These are phyloP conservation scores for Lactarius tabidus DNA, from an alignment of 768 basidiomycete genomes.

Conservation along the genomic window DNA sequence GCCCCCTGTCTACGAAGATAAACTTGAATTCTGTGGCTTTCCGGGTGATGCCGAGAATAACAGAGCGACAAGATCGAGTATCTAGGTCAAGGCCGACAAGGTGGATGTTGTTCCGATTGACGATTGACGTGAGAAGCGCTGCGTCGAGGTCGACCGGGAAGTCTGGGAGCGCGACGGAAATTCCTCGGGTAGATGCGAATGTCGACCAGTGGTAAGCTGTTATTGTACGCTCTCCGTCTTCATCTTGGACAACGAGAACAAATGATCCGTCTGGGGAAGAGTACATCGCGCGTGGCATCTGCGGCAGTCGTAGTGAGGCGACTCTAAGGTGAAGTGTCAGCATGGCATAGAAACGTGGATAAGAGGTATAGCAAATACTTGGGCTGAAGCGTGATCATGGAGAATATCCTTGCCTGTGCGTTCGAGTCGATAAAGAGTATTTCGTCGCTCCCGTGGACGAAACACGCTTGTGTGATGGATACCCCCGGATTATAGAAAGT, in stretches of 20 bases:
- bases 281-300: slow-evolving; percentile 36
- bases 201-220: slow-evolving; percentile 53
- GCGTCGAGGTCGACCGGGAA: slow-evolving; percentile 25
- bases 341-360: neutral
- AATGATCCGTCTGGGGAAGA: slow-evolving; percentile 56
- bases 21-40: slow-evolving; percentile 56
- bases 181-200: slow-evolving; percentile 50
- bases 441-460: slow-evolving; percentile 51
- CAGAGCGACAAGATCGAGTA: slow-evolving; percentile 38
- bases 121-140: slow-evolving; percentile 43
- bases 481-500: slow-evolving; percentile 39
- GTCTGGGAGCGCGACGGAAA: slow-evolving; percentile 34
- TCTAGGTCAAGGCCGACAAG: slow-evolving; percentile 39
- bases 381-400: slow-evolving; percentile 50
- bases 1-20: slow-evolving; percentile 44
- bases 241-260: slow-evolving; percentile 37
- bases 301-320: slow-evolving; percentile 40
- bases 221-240: slow-evolving; percentile 19
- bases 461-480: slow-evolving; percentile 38
- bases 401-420: slow-evolving; percentile 46
- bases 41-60: slow-evolving; percentile 49
- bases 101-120: slow-evolving; percentile 41
- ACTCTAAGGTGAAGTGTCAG: slow-evolving; percentile 35
- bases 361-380: slow-evolving; percentile 34
- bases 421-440: slow-evolving; percentile 46